A percentile compares a stretch with the other conserved stretches of the same genome.
phyloP scores from a whole-genome alignment of 2,329 filamentous ascomycete genomes.

The Pseudonectria buxi region DNA sequence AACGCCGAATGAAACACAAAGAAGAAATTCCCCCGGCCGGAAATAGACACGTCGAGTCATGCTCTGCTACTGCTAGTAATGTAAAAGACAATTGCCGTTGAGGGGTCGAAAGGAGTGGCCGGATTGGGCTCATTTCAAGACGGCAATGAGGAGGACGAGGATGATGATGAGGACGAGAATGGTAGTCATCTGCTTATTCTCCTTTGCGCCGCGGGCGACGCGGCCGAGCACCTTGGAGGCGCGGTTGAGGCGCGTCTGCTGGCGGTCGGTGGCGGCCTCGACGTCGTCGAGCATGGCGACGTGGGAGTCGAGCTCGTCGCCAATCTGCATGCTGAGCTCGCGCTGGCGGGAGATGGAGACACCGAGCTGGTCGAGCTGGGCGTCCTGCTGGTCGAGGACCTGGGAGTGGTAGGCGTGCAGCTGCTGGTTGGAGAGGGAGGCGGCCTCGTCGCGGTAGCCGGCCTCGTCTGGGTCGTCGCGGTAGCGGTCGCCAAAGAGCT shows the following conservation, averaged over 20 bases:
- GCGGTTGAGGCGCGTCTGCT: slow-evolving; percentile 67
- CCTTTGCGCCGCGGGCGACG: slow-evolving; percentile 67
- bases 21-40: too few species aligned
- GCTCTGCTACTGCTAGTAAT: slow-evolving; percentile 2
- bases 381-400: slow-evolving; percentile 83
- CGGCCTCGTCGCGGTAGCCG: slow-evolving; percentile 55
- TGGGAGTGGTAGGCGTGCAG: slow-evolving; percentile 78
- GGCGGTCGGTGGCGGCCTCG: slow-evolving; percentile 74
- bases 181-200: slow-evolving; percentile 80
- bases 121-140: slow-evolving; percentile 60
- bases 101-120: not conserved
- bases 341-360: slow-evolving; percentile 81
- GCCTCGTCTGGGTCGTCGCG: slow-evolving; percentile 59
- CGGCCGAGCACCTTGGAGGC: slow-evolving; percentile 66
- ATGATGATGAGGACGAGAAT: slow-evolving; percentile 79
- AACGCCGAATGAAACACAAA: too few species aligned
- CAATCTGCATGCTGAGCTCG: slow-evolving; percentile 91
- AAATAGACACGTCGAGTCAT: too few species aligned
- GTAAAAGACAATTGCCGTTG: slow-evolving; percentile 11
- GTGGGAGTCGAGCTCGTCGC: slow-evolving; percentile 89
- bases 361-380: slow-evolving; percentile 84
- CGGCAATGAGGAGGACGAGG: slow-evolving; percentile 72
- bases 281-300: slow-evolving; percentile 84
- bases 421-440: slow-evolving; percentile 68
- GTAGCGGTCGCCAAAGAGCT: slow-evolving; percentile 50